Base-by-base conservation (phyloP, 441 rosid species). In the Geranium incanum region DNA sequence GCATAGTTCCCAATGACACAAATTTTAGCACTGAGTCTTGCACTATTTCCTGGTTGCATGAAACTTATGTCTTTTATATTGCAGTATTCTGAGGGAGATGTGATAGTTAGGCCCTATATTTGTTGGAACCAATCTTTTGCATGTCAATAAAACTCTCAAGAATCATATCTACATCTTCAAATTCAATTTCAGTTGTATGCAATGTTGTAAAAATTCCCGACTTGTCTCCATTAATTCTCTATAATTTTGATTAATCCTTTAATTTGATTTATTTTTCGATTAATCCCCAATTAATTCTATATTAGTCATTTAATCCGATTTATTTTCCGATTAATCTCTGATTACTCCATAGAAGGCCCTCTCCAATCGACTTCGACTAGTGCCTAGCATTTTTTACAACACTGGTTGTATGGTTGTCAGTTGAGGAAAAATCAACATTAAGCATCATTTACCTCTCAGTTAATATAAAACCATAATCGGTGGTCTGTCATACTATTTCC, bases 121-220 rank as follows among this genome's bases (percentile, higher is more conserved):
- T 4, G 60, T 62, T 21, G 33, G 66, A 19, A 62, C 37, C 66
- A 21, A 8, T 62, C 66, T 21, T 62, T 62, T 62, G 21, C 66
- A 19, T 21, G 0, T 13, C 66, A 21, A 62, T 21, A 21, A 6
- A 62, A 62, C 65, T 60, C 65, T 19, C 33, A 28, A 28, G 33
- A 28, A 28, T 28, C 23, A 4, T 6, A 21, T 62, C 11, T 23
- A 13, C 66, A 6, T 21, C n/a, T 62, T 62, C 6, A 52, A n/a
- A 52, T 52, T 52, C 60, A 43, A 8, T 6, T 4, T 1, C 33
- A 28, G 33, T 28, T 28, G 33, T 28, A 28, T 28, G 33, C 33
- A 28, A 28, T 28, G 33, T 28, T 28, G 33, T 28, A 28, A 2
- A 28, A 28, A 28, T 28, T 28, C 33, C 33, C 3, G 33, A 28